These are phyloP conservation scores for Kickxella alabastrina DNA, from an alignment of 192 early-diverging fungal genomes.

Conservation along the genomic window DNA sequence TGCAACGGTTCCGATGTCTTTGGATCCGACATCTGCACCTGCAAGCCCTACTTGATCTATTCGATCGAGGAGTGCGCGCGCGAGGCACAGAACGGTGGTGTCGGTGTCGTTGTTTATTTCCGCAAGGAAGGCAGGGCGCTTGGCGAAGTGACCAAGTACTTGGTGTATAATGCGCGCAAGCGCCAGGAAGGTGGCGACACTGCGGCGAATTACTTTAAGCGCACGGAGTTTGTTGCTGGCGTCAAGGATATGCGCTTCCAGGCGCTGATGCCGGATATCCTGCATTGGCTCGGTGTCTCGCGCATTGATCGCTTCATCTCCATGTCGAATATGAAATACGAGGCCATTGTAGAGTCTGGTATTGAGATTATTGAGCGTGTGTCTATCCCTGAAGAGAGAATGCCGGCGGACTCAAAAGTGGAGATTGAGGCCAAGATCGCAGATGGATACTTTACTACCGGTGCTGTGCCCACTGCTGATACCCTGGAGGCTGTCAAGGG, in stretches of 20 bases:
- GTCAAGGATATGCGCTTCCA: slow-evolving; percentile 97
- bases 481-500: slow-evolving; percentile 72
- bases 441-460: slow-evolving; percentile 87
- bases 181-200: slow-evolving; percentile 81
- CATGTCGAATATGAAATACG: slow-evolving; percentile 88
- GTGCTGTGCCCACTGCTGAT: slow-evolving; percentile 54
- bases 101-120: slow-evolving; percentile 94
- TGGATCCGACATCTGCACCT: slow-evolving; percentile 83
- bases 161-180: slow-evolving; percentile 93
- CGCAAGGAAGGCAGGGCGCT: slow-evolving; percentile 92
- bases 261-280: slow-evolving; percentile 91
- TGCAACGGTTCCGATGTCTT: slow-evolving; percentile 92
- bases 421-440: slow-evolving; percentile 98
- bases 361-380: slow-evolving; percentile 86
- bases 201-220: slow-evolving; percentile 82
- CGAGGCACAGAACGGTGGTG: slow-evolving; percentile 85
- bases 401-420: slow-evolving; percentile 86
- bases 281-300: slow-evolving; percentile 92
- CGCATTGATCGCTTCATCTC: slow-evolving; percentile 92
- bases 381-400: slow-evolving; percentile 81
- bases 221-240: slow-evolving; percentile 84
- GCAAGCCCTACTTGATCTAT: slow-evolving; percentile 76
- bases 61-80: slow-evolving; percentile 88
- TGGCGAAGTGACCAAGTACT: slow-evolving; percentile 94
- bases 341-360: slow-evolving; percentile 84